Evolutionary conservation across 305 asterid genomes (phyloP).

Genomic region (Fraxinus platypoda): DNA sequence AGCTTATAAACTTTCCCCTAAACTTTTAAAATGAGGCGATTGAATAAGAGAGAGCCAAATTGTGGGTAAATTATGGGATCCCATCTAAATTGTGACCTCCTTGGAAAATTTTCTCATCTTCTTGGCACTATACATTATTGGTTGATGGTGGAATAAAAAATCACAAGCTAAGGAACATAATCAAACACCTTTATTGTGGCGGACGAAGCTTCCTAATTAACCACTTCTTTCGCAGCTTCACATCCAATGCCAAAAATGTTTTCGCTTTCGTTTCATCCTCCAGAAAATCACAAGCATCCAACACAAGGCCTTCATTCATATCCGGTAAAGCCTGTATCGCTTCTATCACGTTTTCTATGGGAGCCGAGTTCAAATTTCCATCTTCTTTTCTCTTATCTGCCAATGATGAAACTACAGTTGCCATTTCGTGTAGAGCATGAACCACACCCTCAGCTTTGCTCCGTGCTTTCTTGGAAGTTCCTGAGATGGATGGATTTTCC

Average conservation of each 20-base stretch:
- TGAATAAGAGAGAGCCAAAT: background rate
- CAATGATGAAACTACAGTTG: conserved; percentile 27
- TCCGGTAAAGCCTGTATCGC: conserved; percentile 45
- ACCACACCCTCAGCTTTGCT: conserved; percentile 23
- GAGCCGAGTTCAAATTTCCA: conserved; percentile 3
- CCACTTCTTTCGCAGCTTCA: conserved; percentile 41
- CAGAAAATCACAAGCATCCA: conserved; percentile 45
- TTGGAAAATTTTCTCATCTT: background rate
- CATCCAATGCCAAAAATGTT: conserved; percentile 49
- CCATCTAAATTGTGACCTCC: background rate
- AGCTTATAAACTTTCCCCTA: background rate
- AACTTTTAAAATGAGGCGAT: background rate
- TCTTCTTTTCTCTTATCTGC: conserved; percentile 13
- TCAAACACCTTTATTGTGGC: background rate
- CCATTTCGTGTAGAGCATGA: conserved; percentile 17
- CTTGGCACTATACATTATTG: background rate
- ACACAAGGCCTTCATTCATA: conserved; percentile 35
- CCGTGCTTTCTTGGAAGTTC: conserved; percentile 26
- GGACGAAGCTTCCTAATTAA: conserved; percentile 37
- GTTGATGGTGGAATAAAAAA: conserved; percentile 12
- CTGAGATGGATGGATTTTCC: conserved; percentile 13
- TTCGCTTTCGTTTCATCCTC: conserved; percentile 47
- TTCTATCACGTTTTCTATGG: conserved; percentile 32
- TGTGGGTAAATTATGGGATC: background rate
- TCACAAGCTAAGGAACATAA: conserved; percentile 28